Evolutionary conservation across 2,329 filamentous ascomycete genomes (phyloP).

Genomic region (Cercospora zeae-maydis): DNA sequence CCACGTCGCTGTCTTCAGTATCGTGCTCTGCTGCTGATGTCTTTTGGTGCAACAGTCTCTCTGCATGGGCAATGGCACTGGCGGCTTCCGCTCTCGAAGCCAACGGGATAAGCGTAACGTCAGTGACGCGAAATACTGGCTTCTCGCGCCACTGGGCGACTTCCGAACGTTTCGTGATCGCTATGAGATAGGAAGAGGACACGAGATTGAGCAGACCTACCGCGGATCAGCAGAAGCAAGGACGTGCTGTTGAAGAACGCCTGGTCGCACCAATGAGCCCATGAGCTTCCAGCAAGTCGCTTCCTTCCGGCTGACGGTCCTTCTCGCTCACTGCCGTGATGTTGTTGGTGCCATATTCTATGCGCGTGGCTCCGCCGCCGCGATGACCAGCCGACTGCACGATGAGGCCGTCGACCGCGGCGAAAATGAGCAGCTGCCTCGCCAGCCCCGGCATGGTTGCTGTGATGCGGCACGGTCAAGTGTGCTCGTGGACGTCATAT

Average conservation of each 20-base stretch:
- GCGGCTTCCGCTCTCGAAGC: slow-evolving; percentile 58
- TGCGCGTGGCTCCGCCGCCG: slow-evolving; percentile 33
- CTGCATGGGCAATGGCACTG: slow-evolving; percentile 31
- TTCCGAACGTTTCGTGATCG: slow-evolving; percentile 80
- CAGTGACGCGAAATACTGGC: slow-evolving; percentile 81
- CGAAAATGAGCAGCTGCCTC: slow-evolving; percentile 71
- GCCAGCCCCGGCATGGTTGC: slow-evolving; percentile 67
- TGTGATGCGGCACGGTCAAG: not conserved
- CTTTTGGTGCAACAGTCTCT: slow-evolving; percentile 27
- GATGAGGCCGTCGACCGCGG: slow-evolving; percentile 76
- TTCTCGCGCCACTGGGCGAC: slow-evolving; percentile 81
- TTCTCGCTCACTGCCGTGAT: slow-evolving; percentile 46
- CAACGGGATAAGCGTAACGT: slow-evolving; percentile 86
- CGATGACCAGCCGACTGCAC: slow-evolving; percentile 66
- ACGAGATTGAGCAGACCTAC: slow-evolving; percentile 81
- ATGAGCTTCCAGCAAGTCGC: slow-evolving; percentile 44
- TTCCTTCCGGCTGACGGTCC: slow-evolving; percentile 37
- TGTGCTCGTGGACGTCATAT: not conserved
- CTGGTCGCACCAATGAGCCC: slow-evolving; percentile 54
- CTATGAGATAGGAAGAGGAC: slow-evolving; percentile 76
- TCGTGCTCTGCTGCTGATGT: slow-evolving; percentile 21
- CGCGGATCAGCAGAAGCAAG: slow-evolving; percentile 9
- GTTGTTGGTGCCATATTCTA: slow-evolving; percentile 46
- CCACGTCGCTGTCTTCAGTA: slow-evolving; percentile 32
- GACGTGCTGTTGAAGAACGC: not conserved